phyloP scores from a whole-genome alignment of 148 eudicot genomes.

The Vaccinium corymbosum region DNA sequence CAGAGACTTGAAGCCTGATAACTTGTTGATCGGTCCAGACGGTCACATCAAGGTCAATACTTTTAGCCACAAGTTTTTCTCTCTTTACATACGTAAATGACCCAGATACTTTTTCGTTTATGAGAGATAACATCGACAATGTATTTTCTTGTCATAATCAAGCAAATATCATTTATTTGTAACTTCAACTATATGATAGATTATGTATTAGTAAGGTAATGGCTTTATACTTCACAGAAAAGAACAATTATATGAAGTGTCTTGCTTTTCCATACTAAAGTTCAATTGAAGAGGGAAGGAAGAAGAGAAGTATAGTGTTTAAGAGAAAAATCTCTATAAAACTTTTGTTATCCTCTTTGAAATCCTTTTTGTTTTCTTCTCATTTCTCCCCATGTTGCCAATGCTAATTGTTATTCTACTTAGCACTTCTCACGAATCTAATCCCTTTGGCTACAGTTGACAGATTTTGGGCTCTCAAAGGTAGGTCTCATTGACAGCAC shows the following conservation, averaged over 20 bases:
- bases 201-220: not conserved
- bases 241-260: not conserved
- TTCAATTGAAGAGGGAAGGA: no score
- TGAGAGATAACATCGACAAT: not conserved
- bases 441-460: conserved; percentile 66
- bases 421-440: conserved; percentile 39
- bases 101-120: not conserved
- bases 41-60: conserved; percentile 96
- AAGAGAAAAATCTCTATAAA: not conserved
- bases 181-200: not conserved
- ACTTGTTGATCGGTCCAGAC: conserved; percentile 88
- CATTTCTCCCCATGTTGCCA: not conserved
- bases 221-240: not conserved
- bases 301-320: not conserved
- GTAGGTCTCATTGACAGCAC: conserved; percentile 97
- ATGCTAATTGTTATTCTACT: not conserved
- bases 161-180: conserved; percentile 1
- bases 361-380: not conserved
- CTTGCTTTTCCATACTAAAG: not conserved
- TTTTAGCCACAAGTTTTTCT: conserved; percentile 9
- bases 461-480: conserved; percentile 98
- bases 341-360: not conserved
- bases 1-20: conserved; percentile 96
- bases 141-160: not conserved
- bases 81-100: not conserved